These are phyloP conservation scores for Triticum monococcum DNA, from an alignment of 176 grass and related monocot species.

Conservation along the genomic window DNA sequence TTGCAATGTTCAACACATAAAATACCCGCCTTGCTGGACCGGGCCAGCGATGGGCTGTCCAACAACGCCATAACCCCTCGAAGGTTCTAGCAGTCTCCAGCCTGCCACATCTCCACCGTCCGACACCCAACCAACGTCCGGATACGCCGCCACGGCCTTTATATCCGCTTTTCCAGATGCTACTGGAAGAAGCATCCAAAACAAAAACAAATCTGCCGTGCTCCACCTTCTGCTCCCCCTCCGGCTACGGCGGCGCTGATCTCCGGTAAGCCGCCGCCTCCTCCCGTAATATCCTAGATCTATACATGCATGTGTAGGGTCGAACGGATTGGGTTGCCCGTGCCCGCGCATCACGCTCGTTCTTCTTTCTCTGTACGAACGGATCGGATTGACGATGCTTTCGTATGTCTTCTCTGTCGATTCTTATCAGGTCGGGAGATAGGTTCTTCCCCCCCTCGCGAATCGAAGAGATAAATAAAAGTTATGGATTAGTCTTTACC, in stretches of 20 bases:
- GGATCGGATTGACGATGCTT: background rate
- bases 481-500: slow-evolving; percentile 21
- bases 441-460: slow-evolving; percentile 30
- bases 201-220: background rate
- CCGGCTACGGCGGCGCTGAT: slow-evolving; percentile 29
- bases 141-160: background rate
- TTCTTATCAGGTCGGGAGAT: slow-evolving; percentile 46
- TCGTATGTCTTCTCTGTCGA: slow-evolving; percentile 15
- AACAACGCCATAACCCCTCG: background rate
- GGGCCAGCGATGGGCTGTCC: background rate
- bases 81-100: slow-evolving; percentile 39
- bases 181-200: background rate
- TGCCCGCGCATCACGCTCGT: background rate
- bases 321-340: background rate
- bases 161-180: slow-evolving; percentile 38
- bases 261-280: slow-evolving; percentile 33
- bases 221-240: slow-evolving; percentile 12
- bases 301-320: background rate
- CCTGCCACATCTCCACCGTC: background rate
- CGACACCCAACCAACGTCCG: background rate
- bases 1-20: background rate
- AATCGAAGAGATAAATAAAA: slow-evolving; percentile 16
- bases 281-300: background rate
- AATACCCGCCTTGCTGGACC: background rate
- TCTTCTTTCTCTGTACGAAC: background rate